These are phyloP conservation scores for Thelonectria discophora DNA, from an alignment of 2,329 filamentous ascomycete species.

Conservation along the genomic window DNA sequence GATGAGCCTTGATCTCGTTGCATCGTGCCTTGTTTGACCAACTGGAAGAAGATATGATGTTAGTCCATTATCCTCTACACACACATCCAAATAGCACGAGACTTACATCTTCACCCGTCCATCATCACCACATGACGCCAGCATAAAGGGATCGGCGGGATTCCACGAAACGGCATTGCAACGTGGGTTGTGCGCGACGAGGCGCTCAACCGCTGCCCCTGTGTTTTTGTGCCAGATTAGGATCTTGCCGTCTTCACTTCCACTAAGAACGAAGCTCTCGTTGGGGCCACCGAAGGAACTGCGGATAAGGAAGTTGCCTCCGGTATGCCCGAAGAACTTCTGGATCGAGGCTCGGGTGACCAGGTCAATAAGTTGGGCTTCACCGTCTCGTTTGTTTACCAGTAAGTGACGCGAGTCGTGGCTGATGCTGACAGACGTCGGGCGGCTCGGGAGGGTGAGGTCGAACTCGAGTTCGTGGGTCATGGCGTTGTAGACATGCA, in stretches of 20 bases:
- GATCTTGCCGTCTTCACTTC: conserved; percentile 82
- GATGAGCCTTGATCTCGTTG: conserved; percentile 34
- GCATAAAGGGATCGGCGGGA: conserved; percentile 80
- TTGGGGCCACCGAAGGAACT: conserved; percentile 87
- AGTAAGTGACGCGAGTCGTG: conserved; percentile 82
- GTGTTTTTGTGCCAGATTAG: conserved; percentile 93
- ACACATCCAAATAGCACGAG: neutral
- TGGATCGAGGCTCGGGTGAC: conserved; percentile 75
- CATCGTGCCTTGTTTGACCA: conserved; percentile 43
- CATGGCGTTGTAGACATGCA: conserved; percentile 85
- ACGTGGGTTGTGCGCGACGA: conserved; percentile 77
- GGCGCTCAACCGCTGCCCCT: conserved; percentile 76
- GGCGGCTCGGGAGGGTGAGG: conserved; percentile 69
- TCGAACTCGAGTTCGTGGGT: conserved; percentile 80
- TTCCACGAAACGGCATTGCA: conserved; percentile 94
- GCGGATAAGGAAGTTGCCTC: conserved; percentile 81
- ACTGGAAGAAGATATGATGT: conserved; percentile 22
- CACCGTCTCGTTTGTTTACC: conserved; percentile 80
- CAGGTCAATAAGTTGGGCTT: conserved; percentile 82
- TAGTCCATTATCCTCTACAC: neutral
- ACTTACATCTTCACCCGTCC: conserved; percentile 84
- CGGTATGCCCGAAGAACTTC: conserved; percentile 78
- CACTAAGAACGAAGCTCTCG: conserved; percentile 90
- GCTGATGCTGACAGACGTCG: conserved; percentile 84
- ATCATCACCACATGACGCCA: conserved; percentile 93